Percentiles rank a stretch among this genome's conserved stretches.
phyloP scores from a whole-genome alignment of 2,329 filamentous ascomycete genomes.

The Didymella exigua region DNA sequence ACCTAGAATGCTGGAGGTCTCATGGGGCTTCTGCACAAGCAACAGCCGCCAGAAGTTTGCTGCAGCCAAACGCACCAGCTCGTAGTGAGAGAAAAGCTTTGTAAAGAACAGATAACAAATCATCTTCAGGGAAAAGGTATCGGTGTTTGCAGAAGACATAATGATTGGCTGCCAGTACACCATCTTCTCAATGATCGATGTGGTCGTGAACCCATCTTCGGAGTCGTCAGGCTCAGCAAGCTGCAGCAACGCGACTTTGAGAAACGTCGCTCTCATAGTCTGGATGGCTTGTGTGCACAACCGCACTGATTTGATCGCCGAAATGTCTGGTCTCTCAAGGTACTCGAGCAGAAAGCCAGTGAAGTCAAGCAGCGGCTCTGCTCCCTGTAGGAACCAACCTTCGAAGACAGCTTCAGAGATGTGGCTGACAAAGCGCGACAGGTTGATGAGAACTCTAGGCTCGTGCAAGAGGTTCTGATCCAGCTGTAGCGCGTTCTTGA shows the following conservation, averaged over 20 bases:
- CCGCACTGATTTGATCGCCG: conserved; percentile 82
- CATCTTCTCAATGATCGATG: conserved; percentile 79
- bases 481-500: conserved; percentile 72
- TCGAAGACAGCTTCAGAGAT: conserved; percentile 91
- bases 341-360: conserved; percentile 85
- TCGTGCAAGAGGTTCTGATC: conserved; percentile 77
- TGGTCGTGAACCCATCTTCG: conserved; percentile 66
- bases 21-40: conserved; percentile 88
- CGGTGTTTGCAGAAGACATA: conserved; percentile 74
- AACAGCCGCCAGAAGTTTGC: conserved; percentile 90
- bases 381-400: conserved; percentile 93
- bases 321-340: conserved; percentile 81
- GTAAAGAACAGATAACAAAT: conserved; percentile 93
- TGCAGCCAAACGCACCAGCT: conserved; percentile 72
- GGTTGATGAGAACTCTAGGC: conserved; percentile 82
- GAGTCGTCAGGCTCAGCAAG: conserved; percentile 81
- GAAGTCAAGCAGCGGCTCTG: conserved; percentile 83
- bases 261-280: conserved; percentile 75
- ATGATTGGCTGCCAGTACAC: conserved; percentile 96
- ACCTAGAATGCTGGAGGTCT: conserved; percentile 74
- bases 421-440: conserved; percentile 79
- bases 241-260: conserved; percentile 77
- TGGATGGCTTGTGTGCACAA: conserved; percentile 84
- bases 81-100: conserved; percentile 75
- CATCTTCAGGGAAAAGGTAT: conserved; percentile 81